Conservation (phyloP, 306 rosid species). For the Cucumis hystrix region DNA sequence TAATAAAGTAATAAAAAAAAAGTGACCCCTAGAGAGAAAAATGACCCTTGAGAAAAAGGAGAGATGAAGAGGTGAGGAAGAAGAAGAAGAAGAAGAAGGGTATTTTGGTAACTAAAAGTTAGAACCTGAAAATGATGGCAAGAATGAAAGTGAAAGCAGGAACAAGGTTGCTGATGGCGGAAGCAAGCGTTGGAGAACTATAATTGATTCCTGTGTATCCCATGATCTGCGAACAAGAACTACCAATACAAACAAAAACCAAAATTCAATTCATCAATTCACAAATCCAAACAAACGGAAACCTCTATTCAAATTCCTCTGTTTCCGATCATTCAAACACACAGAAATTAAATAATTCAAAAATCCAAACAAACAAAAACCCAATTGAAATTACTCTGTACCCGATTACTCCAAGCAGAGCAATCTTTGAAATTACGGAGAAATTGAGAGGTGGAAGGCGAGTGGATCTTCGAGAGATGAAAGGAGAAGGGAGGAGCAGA, state of each 20-base stretch:
- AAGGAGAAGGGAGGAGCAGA: conserved; percentile 50
- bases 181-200: conserved; percentile 86
- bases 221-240: conserved; percentile 77
- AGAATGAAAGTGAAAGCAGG: conserved; percentile 92
- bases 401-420: conserved; percentile 68
- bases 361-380: background rate
- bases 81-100: background rate
- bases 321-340: too few relatives aligned
- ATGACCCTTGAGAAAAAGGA: background rate
- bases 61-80: background rate
- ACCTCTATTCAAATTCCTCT: too few relatives aligned
- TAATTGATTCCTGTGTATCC: conserved; percentile 75
- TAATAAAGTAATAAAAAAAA: background rate
- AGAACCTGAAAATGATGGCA: conserved; percentile 80
- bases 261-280: background rate
- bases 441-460: conserved; percentile 57
- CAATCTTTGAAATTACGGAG: conserved; percentile 43
- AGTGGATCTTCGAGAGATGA: conserved; percentile 47
- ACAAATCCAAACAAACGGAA: too few relatives aligned
- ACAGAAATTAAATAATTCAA: too few relatives aligned
- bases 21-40: background rate
- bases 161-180: conserved; percentile 89
- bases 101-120: background rate
- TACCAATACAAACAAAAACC: background rate
- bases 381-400: background rate